Base-by-base conservation (phyloP, 345 rosid genomes). In the Odontarrhena argentea region DNA sequence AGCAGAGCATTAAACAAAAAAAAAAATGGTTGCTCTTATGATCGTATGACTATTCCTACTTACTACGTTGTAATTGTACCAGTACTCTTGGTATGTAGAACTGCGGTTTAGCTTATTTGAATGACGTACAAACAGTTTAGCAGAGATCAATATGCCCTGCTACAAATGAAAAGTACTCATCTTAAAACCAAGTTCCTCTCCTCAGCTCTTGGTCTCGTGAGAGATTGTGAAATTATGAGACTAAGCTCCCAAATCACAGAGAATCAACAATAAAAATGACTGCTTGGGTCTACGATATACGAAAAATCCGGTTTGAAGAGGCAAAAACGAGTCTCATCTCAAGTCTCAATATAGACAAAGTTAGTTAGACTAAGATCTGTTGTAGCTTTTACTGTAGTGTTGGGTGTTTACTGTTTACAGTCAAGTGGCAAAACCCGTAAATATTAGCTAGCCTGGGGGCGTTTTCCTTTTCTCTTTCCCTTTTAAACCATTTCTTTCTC, bases 361-460 rank as follows among this genome's bases (percentile, higher is more conserved):
- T n/a, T n/a, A n/a, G n/a, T n/a, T n/a, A n/a, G n/a, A n/a, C n/a
- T n/a, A n/a, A n/a, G n/a, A n/a, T n/a, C n/a, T n/a, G n/a, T n/a
- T n/a, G n/a, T n/a, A n/a, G n/a, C n/a, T n/a, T n/a, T n/a, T n/a
- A n/a, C n/a, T n/a, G n/a, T n/a, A n/a, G n/a, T n/a, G n/a, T n/a
- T n/a, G n/a, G n/a, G n/a, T n/a, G 61, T 6, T 3, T 25, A 5
- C 13, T 32, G 35, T 32, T 32, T 32, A 41, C 52, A 43, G 63
- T 59, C 45, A 70, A 67, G 79, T 76, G 82, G 78, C 80, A 69
- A 9, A 10, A 67, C 4, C 10, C 74, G 80, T 41, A 69, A 69
- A 55, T 69, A 76, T 0, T 8, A 1, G 0, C 3, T 1, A 65
- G 11, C 13, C 56, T 47, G 69, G 76, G 74, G 80, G 80, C 80